Evolutionary conservation across 1,284 basidiomycete genomes (phyloP).

Genomic region (Cutaneotrichosporon cutaneum): DNA sequence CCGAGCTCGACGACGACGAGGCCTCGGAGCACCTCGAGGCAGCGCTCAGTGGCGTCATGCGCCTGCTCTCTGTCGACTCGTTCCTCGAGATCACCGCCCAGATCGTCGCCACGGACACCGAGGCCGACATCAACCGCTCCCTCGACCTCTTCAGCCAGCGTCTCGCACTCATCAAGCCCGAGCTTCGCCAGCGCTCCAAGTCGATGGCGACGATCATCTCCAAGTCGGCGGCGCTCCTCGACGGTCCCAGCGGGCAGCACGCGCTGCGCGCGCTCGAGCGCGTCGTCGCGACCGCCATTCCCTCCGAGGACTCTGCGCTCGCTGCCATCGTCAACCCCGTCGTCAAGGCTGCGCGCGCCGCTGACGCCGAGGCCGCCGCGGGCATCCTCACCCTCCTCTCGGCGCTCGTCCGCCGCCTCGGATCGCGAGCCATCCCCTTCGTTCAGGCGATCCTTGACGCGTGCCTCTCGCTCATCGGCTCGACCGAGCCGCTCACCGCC

Average conservation of each 20-base stretch:
- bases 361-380: slow-evolving; percentile 55
- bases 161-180: slow-evolving; percentile 62
- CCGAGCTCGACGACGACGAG: slow-evolving; percentile 26
- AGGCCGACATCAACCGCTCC: slow-evolving; percentile 39
- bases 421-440: slow-evolving; percentile 78
- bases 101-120: slow-evolving; percentile 36
- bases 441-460: slow-evolving; percentile 69
- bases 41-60: slow-evolving; percentile 48
- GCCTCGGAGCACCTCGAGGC: slow-evolving; percentile 15
- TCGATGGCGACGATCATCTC: slow-evolving; percentile 57
- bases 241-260: slow-evolving; percentile 42
- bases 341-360: slow-evolving; percentile 56
- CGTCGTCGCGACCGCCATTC: slow-evolving; percentile 60
- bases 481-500: slow-evolving; percentile 22
- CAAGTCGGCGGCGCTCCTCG: slow-evolving; percentile 58
- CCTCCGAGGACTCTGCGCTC: slow-evolving; percentile 67
- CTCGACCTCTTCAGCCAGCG: slow-evolving; percentile 63
- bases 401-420: slow-evolving; percentile 60
- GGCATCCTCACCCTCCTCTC: slow-evolving; percentile 60
- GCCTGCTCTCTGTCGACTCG: slow-evolving; percentile 60
- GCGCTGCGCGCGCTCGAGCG: slow-evolving; percentile 61
- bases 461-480: slow-evolving; percentile 57
- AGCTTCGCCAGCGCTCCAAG: slow-evolving; percentile 60
- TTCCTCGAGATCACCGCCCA: slow-evolving; percentile 55
- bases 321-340: slow-evolving; percentile 62